Conservation (phyloP, 495 filamentous ascomycete genomes). For the Viridothelium virens region DNA sequence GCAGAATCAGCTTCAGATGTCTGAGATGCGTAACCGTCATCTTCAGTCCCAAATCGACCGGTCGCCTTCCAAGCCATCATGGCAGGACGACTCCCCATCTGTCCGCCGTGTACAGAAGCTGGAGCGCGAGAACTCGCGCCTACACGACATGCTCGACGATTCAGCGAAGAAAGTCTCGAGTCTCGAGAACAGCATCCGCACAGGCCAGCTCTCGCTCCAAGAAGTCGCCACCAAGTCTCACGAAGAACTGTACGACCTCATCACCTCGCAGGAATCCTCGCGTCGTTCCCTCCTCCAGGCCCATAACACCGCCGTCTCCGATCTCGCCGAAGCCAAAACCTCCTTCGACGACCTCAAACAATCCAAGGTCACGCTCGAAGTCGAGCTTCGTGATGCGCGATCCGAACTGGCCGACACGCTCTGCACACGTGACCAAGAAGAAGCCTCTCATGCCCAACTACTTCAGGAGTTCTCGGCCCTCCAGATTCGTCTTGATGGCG, state of each 20-base stretch:
- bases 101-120: conserved; percentile 78
- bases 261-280: conserved; percentile 89
- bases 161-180: conserved; percentile 88
- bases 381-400: conserved; percentile 78
- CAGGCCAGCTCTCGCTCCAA: conserved; percentile 81
- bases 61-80: conserved; percentile 50
- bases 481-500: conserved; percentile 85
- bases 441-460: conserved; percentile 73
- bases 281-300: conserved; percentile 70
- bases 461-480: conserved; percentile 89
- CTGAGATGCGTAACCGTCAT: conserved; percentile 93
- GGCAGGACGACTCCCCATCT: conserved; percentile 77
- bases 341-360: conserved; percentile 82
- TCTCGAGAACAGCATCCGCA: conserved; percentile 76
- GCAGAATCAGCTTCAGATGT: conserved; percentile 90
- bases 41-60: conserved; percentile 81
- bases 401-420: conserved; percentile 78
- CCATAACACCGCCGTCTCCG: conserved; percentile 77
- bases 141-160: conserved; percentile 93
- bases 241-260: conserved; percentile 87
- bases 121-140: conserved; percentile 81
- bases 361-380: conserved; percentile 65
- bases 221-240: conserved; percentile 91
- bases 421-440: conserved; percentile 71
- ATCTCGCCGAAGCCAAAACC: conserved; percentile 75